A percentile compares a stretch with the other conserved stretches of the same genome.
Conservation (phyloP, 1,284 basidiomycete genomes). For the Sutorius eximius region DNA sequence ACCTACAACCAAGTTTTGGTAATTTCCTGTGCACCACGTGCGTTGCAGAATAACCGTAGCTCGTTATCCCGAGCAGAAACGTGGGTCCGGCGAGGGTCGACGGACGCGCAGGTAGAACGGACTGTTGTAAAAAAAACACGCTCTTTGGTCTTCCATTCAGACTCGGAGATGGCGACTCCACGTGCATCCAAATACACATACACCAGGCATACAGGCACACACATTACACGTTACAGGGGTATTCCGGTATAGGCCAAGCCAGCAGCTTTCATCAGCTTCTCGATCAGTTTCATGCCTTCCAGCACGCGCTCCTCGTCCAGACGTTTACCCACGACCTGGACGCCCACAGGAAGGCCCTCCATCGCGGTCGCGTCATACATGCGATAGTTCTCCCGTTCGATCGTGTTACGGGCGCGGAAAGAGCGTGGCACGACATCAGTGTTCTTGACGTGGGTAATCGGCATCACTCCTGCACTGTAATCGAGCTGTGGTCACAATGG, state of each 20-base stretch:
- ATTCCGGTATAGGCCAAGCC: slow-evolving; percentile 30
- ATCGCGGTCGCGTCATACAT: slow-evolving; percentile 61
- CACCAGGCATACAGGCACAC: background rate
- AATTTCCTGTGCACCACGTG: background rate
- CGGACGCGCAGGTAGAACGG: background rate
- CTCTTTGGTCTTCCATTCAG: background rate
- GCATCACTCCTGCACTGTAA: slow-evolving; percentile 58
- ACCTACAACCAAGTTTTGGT: background rate
- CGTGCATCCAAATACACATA: background rate
- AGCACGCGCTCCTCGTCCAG: slow-evolving; percentile 65
- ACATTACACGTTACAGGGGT: slow-evolving; percentile 11
- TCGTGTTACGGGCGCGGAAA: slow-evolving; percentile 33
- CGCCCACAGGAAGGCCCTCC: slow-evolving; percentile 65
- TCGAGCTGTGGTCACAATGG: slow-evolving; percentile 43
- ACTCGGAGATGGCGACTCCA: background rate
- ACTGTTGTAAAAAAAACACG: background rate
- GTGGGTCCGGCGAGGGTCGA: background rate
- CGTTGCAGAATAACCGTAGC: background rate
- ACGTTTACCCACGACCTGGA: slow-evolving; percentile 59
- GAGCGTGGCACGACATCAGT: slow-evolving; percentile 40
- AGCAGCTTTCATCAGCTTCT: slow-evolving; percentile 24
- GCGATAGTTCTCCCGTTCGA: slow-evolving; percentile 40
- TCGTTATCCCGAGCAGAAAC: background rate
- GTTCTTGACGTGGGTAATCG: slow-evolving; percentile 54
- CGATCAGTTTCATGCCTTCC: slow-evolving; percentile 48